Evolutionary conservation across 139 green algal species (phyloP), one percentile per base, ranked within the genome.

Genomic region (Chlamydomonas sphaeroides): DNA sequence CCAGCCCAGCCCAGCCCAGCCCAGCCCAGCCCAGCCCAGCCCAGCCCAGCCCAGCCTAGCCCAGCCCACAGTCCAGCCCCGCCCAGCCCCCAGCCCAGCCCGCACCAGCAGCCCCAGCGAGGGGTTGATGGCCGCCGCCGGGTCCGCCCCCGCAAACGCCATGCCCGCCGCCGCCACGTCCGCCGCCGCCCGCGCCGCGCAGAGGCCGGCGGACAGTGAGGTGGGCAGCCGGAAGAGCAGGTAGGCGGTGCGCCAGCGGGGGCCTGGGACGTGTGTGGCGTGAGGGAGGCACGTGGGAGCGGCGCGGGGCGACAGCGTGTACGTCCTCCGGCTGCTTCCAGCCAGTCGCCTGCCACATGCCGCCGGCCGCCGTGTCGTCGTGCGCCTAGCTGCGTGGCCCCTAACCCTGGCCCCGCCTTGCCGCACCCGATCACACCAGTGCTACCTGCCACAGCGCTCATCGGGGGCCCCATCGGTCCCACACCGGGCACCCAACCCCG

Each of bases 171-270:
- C n/a, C 11, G 61, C 61, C 8, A 35, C 28, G 75, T 82, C 75
- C 0, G 33, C 36, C 1, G 42, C n/a, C 32, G 32, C 41, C 20
- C 75, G 75, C 3, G 21, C 45, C n/a, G 61, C 42, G 32, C 53
- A 68, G 3, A 82, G 75, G 8, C 28, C 75, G 18, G 75, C 75
- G 5, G 75, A 36, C 1, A 65, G 1, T 18, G 42, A 56, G 33
- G 75, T 82, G 42, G 75, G 75, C 45, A 82, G 41, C 21, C 75
- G 75, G 75, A 82, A 82, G 6, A 82, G 62, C 3, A 30, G 10
- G 32, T 73, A 82, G 32, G 75, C 61, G 32, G 42, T 63, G 42
- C 7, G 17, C 75, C 75, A 82, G 45, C 62, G 36, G 6, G 75
- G 59, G 45, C 75, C 75, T 82, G 75, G 2, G 53, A 25, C 2